Evolutionary conservation across 1,284 basidiomycete genomes (phyloP), one percentile per base, ranked within the genome.

Genomic region (Trichosporon faecale): DNA sequence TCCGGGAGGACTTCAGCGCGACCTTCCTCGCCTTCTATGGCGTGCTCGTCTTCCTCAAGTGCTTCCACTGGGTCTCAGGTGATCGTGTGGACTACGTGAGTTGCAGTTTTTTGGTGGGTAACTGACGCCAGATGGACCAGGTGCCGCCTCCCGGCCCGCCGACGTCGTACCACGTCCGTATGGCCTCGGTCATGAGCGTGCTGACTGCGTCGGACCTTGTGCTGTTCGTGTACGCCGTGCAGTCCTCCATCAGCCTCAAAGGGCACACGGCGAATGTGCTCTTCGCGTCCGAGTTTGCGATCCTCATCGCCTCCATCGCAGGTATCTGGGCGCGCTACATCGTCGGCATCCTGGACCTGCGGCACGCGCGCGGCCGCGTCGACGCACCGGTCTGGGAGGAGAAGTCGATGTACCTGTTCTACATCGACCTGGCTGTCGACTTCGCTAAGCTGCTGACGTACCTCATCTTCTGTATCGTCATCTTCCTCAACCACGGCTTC

Each of bases 371-470:
- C 69, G 93, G 93, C 25, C 90, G 92, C 35, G 92, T 91, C 76
- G 92, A 92, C 79, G 93, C 93, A 0, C 92, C 93, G 70, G 89
- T 91, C 64, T 99, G 96, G 97, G 95, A 99, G 82, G 91, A 92
- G 78, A 99, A 99, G 86, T 95, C 93, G 85, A 96, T 98, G 89
- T 96, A 91, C 86, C 86, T 94, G 16, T 97, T 98, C 85, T 98
- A 97, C 79, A 90, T 98, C 73, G 96, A 98, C 77, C 85, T 98
- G 57, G 86, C 87, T n/a, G 95, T 94, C 65, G 96, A 98, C 83
- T 95, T 97, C 84, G 85, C 94, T 74, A 98, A 98, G 83, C 87
- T 99, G 70, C 86, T 91, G 64, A 97, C 92, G 0, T 99, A 99
- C 85, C 87, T 97, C 71, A 85, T 91, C 64, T 98, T 98, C 87